Percentiles rank a stretch among this genome's conserved stretches.
Conservation (phyloP, 345 rosid species). For the Rhizophora mangle region DNA sequence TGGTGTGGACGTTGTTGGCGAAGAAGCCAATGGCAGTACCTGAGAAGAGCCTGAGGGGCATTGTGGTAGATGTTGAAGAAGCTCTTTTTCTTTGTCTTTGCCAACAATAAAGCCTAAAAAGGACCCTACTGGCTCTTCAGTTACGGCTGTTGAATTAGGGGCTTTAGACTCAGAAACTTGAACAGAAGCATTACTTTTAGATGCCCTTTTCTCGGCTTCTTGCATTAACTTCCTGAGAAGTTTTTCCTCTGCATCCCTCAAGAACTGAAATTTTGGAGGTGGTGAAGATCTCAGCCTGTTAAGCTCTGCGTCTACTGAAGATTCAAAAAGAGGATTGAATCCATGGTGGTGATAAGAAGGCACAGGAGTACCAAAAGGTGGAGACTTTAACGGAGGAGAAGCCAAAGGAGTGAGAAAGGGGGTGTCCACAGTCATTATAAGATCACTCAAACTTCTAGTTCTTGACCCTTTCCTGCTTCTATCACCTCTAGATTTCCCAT, state of each 20-base stretch:
- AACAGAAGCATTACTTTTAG: conserved; percentile 20
- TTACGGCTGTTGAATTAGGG: conserved; percentile 4
- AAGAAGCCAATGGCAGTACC: conserved; percentile 66
- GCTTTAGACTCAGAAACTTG: conserved; percentile 29
- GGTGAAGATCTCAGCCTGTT: conserved; percentile 63
- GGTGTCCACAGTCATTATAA: conserved; percentile 41
- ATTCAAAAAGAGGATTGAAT: conserved; percentile 88
- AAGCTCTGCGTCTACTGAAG: conserved; percentile 47
- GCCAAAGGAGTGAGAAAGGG: conserved; percentile 64
- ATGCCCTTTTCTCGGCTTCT: conserved; percentile 45
- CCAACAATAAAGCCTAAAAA: conserved; percentile 53
- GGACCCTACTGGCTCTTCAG: conserved; percentile 39
- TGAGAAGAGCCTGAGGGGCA: conserved; percentile 46
- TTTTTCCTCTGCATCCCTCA: conserved; percentile 94
- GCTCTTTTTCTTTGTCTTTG: conserved; percentile 38
- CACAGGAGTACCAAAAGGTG: conserved; percentile 30
- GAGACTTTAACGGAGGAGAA: conserved; percentile 54
- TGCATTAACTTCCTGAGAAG: conserved; percentile 52
- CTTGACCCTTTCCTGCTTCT: conserved; percentile 61
- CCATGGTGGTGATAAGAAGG: conserved; percentile 49
- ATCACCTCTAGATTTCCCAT: conserved; percentile 58
- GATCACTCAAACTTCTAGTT: conserved; percentile 71
- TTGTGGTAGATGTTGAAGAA: conserved; percentile 35
- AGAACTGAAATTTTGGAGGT: conserved; percentile 91
- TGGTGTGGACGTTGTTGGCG: conserved; percentile 50